Conservation (phyloP, 228 moss, liverwort and hornwort genomes). For the Sphagnum magellanicum region DNA sequence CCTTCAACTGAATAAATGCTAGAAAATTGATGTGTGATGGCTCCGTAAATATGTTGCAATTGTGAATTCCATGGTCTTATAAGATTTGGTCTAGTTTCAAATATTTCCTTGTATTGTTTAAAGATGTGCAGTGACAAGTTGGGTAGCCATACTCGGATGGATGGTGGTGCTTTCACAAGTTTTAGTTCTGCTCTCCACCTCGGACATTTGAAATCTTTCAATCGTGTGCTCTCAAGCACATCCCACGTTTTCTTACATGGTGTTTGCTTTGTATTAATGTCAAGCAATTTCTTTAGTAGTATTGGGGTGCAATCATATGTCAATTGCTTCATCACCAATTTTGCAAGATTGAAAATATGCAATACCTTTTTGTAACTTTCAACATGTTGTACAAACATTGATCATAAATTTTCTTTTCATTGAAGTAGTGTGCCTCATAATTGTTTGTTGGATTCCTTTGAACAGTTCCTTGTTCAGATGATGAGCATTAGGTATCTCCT, state of each 20-base stretch:
- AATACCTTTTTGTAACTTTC: too few species aligned
- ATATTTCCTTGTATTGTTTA: conserved; percentile 32
- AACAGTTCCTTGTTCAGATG: too few species aligned
- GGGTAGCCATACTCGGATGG: conserved; percentile 31
- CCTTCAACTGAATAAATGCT: conserved; percentile 48
- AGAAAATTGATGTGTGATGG: conserved; percentile 48
- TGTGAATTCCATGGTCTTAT: conserved; percentile 46
- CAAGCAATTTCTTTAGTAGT: conserved; percentile 38
- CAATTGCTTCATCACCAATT: too few species aligned
- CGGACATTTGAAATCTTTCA: conserved; percentile 40
- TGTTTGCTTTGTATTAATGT: conserved; percentile 42
- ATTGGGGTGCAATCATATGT: conserved; percentile 14
- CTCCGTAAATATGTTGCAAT: conserved; percentile 33
- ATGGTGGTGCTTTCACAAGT: conserved; percentile 29
- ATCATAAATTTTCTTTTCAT: too few species aligned
- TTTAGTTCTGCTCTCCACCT: conserved; percentile 38
- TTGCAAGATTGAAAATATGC: too few species aligned
- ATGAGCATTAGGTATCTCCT: too few species aligned
- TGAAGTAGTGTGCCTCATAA: too few species aligned
- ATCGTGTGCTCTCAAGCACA: conserved; percentile 25
- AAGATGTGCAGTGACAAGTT: conserved; percentile 19
- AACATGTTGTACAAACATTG: too few species aligned
- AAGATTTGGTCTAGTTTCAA: conserved; percentile 41
- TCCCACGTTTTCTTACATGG: conserved; percentile 41
- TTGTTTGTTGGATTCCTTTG: too few species aligned